These are phyloP conservation scores for Pythium periplocum DNA, from an alignment of 352 stramenopile species.

Conservation along the genomic window DNA sequence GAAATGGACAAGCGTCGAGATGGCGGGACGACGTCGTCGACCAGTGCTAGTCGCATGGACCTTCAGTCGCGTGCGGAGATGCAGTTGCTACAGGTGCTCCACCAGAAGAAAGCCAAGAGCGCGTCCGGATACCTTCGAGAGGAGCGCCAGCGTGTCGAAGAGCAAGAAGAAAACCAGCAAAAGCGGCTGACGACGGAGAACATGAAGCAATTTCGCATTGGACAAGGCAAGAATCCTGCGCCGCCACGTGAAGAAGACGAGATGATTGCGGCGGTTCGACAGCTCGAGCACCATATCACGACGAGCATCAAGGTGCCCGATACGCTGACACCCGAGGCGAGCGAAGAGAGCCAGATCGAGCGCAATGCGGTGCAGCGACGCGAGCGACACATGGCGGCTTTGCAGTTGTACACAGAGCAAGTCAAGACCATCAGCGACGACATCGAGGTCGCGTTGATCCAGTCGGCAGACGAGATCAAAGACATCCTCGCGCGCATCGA, in stretches of 20 bases:
- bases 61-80: slow-evolving; percentile 38
- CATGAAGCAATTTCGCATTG: slow-evolving; percentile 21
- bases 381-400: slow-evolving; percentile 49
- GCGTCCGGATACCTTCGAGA: slow-evolving; percentile 35
- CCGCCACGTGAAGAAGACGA: slow-evolving; percentile 32
- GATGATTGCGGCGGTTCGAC: slow-evolving; percentile 43
- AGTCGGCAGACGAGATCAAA: slow-evolving; percentile 51
- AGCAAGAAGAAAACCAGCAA: slow-evolving; percentile 13
- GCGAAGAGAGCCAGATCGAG: slow-evolving; percentile 36
- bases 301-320: neutral
- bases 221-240: slow-evolving; percentile 14
- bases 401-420: slow-evolving; percentile 34
- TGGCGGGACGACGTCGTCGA: too few relatives aligned
- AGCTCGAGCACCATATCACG: slow-evolving; percentile 42
- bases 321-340: too few relatives aligned
- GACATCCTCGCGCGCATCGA: slow-evolving; percentile 39
- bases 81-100: slow-evolving; percentile 39
- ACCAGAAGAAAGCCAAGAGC: slow-evolving; percentile 42
- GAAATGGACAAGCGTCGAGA: too few relatives aligned
- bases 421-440: slow-evolving; percentile 61
- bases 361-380: slow-evolving; percentile 48
- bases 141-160: slow-evolving; percentile 32
- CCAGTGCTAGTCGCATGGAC: too few relatives aligned
- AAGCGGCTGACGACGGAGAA: slow-evolving; percentile 5
- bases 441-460: slow-evolving; percentile 50